Evolutionary conservation across 1,139 yeast species (phyloP).

Genomic region (Pichia sp.): DNA sequence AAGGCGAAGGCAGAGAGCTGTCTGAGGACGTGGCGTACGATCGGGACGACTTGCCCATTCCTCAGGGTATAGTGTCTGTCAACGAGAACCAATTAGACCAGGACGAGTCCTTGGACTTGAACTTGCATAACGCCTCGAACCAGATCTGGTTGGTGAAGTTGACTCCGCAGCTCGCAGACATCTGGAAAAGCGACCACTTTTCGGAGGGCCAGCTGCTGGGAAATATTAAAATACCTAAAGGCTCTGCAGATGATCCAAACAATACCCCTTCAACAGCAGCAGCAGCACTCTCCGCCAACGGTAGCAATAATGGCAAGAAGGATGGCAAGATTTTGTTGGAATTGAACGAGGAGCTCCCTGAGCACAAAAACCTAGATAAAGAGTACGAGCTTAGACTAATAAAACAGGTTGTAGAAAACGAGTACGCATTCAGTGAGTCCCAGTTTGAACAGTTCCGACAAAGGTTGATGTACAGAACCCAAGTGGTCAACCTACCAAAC

Average conservation of each 20-base stretch:
- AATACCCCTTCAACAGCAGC: conserved; percentile 29
- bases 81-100: conserved; percentile 31
- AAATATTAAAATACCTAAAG: conserved; percentile 63
- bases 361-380: conserved; percentile 53
- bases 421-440: conserved; percentile 87
- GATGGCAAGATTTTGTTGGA: conserved; percentile 49
- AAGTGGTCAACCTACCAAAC: conserved; percentile 45
- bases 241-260: conserved; percentile 22
- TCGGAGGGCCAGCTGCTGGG: conserved; percentile 77
- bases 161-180: conserved; percentile 80
- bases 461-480: conserved; percentile 45
- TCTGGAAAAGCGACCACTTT: conserved; percentile 65
- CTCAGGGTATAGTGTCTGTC: conserved; percentile 32
- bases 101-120: conserved; percentile 58
- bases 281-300: neutral
- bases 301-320: neutral
- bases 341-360: conserved; percentile 40
- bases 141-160: conserved; percentile 91
- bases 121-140: conserved; percentile 48
- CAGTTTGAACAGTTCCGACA: conserved; percentile 57
- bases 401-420: conserved; percentile 75
- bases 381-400: conserved; percentile 77
- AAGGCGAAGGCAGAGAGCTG: conserved; percentile 1
- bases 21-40: conserved; percentile 24
- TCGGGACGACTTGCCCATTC: conserved; percentile 31